A percentile compares a stretch with the other conserved stretches of the same genome.
phyloP scores from a whole-genome alignment of 176 grass and related monocot genomes.

The Chloris gayana region DNA sequence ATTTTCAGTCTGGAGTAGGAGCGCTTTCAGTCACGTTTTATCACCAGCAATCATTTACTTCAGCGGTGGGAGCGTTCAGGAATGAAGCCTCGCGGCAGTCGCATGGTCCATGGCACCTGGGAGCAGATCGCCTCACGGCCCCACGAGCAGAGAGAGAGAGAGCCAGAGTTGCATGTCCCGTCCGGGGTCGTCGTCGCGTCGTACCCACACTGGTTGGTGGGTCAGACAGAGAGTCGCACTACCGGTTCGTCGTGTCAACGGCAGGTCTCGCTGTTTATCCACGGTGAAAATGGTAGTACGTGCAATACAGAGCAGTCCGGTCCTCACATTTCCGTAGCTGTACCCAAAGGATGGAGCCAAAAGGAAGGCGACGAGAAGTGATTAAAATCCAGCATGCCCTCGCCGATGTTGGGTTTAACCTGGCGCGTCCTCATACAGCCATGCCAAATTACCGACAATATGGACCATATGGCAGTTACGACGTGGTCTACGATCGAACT shows the following conservation, averaged over 20 bases:
- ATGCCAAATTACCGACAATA: background rate
- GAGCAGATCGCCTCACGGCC: slow-evolving; percentile 13
- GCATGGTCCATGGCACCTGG: slow-evolving; percentile 18
- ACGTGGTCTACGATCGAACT: background rate
- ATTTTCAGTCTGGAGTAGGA: background rate
- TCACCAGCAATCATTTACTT: slow-evolving; percentile 27
- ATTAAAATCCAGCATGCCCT: slow-evolving; percentile 11
- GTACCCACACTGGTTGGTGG: background rate
- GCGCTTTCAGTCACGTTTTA: slow-evolving; percentile 13
- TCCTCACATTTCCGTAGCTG: background rate
- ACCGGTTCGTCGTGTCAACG: background rate
- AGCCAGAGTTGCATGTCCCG: background rate
- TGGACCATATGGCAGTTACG: background rate
- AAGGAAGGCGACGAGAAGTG: background rate
- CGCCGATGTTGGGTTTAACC: background rate
- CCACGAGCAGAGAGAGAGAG: slow-evolving; percentile 10
- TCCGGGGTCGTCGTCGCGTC: background rate
- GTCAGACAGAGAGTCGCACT: background rate
- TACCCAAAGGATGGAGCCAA: background rate
- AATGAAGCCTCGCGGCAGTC: background rate
- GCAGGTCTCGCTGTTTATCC: too few species aligned
- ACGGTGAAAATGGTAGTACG: background rate
- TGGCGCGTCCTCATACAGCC: background rate
- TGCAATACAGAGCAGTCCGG: background rate
- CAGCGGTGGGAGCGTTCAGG: slow-evolving; percentile 23